A percentile compares a stretch with the other conserved stretches of the same genome.
Evolutionary conservation across 108 stramenopile species (phyloP).

Genomic region (Discostella stelligeroides): DNA sequence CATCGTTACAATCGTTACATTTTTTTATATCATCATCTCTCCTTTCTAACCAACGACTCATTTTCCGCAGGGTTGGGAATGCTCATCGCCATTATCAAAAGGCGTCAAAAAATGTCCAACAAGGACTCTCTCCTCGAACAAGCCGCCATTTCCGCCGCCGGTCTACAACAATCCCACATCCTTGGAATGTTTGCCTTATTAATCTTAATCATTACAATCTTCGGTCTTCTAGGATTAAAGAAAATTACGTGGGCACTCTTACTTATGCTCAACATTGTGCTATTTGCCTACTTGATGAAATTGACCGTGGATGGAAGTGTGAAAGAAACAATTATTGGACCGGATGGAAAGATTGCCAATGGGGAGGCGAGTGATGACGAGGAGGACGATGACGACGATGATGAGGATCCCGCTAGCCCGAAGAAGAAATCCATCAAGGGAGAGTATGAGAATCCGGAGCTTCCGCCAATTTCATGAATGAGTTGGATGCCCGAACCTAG

Average conservation of each 20-base stretch:
- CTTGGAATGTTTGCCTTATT: constrained; percentile 73
- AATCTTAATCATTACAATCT: constrained; percentile 70
- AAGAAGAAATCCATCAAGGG: background rate
- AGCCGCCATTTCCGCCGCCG: constrained; percentile 82
- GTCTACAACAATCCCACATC: constrained; percentile 78
- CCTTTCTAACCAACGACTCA: too few relatives aligned
- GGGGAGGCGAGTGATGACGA: constrained; percentile 32
- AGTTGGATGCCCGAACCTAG: too few relatives aligned
- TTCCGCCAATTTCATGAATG: constrained; percentile 6
- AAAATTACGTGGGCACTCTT: constrained; percentile 83
- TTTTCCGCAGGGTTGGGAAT: constrained; percentile 67
- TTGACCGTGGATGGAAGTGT: constrained; percentile 71
- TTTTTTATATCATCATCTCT: too few relatives aligned
- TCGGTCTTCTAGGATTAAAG: constrained; percentile 75
- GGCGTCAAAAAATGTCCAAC: constrained; percentile 81
- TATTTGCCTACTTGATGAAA: constrained; percentile 89
- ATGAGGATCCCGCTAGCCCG: constrained; percentile 9
- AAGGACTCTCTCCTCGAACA: constrained; percentile 88
- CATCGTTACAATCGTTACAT: too few relatives aligned
- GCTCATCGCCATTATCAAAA: constrained; percentile 68
- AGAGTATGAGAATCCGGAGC: constrained; percentile 26
- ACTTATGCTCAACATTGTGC: constrained; percentile 68
- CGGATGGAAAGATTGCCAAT: constrained; percentile 67
- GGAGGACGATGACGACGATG: constrained; percentile 46
- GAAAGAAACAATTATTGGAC: constrained; percentile 79